Evolutionary conservation across 2,329 filamentous ascomycete genomes (phyloP).

Genomic region (Leptographium procerum): DNA sequence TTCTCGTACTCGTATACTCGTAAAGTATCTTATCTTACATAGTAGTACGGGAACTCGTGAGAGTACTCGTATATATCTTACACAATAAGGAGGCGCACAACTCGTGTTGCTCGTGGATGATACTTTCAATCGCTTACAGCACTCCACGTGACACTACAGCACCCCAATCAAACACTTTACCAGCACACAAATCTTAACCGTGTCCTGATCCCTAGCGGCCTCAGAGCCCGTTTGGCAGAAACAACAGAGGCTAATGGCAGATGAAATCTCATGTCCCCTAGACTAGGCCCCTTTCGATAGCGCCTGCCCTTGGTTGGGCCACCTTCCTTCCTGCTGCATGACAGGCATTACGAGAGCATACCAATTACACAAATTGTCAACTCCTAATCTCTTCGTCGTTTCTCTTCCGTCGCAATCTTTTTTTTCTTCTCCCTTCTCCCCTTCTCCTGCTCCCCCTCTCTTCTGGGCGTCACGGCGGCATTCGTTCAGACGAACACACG

Average conservation of each 20-base stretch:
- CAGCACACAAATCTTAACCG: not conserved
- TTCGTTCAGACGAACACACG: not conserved
- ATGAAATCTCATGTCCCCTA: not conserved
- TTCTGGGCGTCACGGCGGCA: not conserved
- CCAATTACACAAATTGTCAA: not conserved
- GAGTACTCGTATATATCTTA: no score
- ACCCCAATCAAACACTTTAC: not conserved
- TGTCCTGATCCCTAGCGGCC: not conserved
- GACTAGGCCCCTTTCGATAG: not conserved
- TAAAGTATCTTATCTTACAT: no score
- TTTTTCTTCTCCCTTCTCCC: not conserved
- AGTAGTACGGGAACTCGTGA: no score
- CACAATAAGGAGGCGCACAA: not conserved
- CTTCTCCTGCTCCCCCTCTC: not conserved
- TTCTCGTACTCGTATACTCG: no score
- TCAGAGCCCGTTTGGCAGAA: no score
- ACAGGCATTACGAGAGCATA: not conserved
- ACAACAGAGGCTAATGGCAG: no score
- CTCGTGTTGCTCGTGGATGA: no score
- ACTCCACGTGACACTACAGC: not conserved
- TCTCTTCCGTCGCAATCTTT: not conserved
- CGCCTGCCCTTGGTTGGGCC: not conserved
- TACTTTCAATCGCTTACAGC: no score
- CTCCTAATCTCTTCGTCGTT: not conserved
- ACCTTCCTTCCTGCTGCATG: not conserved